These are phyloP conservation scores for Solanum ossicruentum DNA, from an alignment of 257 asterid species.

Conservation along the genomic window DNA sequence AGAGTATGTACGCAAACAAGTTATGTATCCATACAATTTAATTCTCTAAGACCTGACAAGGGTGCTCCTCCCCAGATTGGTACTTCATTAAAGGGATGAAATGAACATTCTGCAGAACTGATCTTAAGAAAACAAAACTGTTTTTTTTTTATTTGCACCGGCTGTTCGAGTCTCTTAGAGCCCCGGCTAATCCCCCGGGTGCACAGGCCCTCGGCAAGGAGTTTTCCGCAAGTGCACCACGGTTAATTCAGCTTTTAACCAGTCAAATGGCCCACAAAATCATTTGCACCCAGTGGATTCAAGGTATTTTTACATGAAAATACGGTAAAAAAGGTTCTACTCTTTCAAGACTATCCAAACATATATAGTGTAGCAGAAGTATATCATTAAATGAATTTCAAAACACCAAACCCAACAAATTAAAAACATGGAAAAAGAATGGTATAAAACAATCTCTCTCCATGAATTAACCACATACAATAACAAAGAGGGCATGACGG, in stretches of 20 bases:
- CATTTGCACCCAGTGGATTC: too few species aligned
- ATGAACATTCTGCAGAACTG: not conserved
- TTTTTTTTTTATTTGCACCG: too few species aligned
- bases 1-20: not conserved
- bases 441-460: not conserved
- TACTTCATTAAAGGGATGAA: not conserved
- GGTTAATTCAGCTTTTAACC: too few species aligned
- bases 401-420: not conserved
- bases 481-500: not conserved
- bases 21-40: not conserved
- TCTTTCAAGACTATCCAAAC: not conserved
- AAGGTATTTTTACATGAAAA: not conserved
- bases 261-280: too few species aligned
- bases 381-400: not conserved
- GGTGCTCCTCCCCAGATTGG: not conserved
- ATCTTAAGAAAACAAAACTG: not conserved
- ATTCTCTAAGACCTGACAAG: not conserved
- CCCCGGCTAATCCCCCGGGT: too few species aligned
- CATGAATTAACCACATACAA: not conserved
- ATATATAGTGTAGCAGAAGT: not conserved
- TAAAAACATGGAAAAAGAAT: not conserved
- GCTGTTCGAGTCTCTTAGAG: too few species aligned
- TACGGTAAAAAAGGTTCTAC: not conserved
- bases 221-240: too few species aligned
- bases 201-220: too few species aligned